Conservation (phyloP, 2,329 filamentous ascomycete species). For the Cercospora citrullina region DNA sequence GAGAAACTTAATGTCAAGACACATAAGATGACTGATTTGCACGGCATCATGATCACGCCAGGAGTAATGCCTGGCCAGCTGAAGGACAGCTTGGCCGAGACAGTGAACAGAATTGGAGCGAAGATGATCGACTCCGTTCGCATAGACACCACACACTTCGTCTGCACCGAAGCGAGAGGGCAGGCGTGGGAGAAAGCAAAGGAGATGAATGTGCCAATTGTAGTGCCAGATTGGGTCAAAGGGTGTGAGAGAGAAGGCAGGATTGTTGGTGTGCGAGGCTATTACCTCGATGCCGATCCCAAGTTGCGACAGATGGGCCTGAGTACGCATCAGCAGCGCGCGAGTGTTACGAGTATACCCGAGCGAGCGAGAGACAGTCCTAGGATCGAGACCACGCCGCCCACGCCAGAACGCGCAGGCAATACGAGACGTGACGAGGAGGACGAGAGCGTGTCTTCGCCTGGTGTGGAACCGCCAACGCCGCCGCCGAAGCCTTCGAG, state of each 20-base stretch:
- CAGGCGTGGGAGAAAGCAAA: slow-evolving; percentile 93
- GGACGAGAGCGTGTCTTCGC: slow-evolving; percentile 11
- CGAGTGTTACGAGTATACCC: slow-evolving; percentile 34
- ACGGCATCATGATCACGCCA: slow-evolving; percentile 90
- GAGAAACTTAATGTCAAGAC: slow-evolving; percentile 84
- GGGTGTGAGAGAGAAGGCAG: slow-evolving; percentile 92
- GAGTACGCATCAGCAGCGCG: slow-evolving; percentile 37
- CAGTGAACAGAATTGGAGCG: slow-evolving; percentile 85
- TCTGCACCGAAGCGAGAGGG: slow-evolving; percentile 90
- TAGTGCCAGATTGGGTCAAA: slow-evolving; percentile 94
- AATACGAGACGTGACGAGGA: slow-evolving; percentile 14
- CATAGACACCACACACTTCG: slow-evolving; percentile 98
- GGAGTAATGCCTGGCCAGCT: slow-evolving; percentile 75
- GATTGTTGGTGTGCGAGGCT: slow-evolving; percentile 91
- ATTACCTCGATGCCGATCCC: slow-evolving; percentile 87
- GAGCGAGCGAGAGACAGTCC: slow-evolving; percentile 42
- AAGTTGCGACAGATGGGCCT: slow-evolving; percentile 57
- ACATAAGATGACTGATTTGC: slow-evolving; percentile 98
- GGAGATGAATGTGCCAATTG: slow-evolving; percentile 96
- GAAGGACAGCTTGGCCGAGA: slow-evolving; percentile 70
- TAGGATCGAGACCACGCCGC: slow-evolving; percentile 53
- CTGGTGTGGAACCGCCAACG: slow-evolving; percentile 26
- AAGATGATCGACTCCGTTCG: slow-evolving; percentile 86
- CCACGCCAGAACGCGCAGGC: slow-evolving; percentile 49
- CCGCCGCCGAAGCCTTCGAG: slow-evolving; percentile 34